A percentile compares a stretch with the other conserved stretches of the same genome.
These are phyloP conservation scores for Poronia punctata DNA, from an alignment of 495 filamentous ascomycete genomes.

Conservation along the genomic window DNA sequence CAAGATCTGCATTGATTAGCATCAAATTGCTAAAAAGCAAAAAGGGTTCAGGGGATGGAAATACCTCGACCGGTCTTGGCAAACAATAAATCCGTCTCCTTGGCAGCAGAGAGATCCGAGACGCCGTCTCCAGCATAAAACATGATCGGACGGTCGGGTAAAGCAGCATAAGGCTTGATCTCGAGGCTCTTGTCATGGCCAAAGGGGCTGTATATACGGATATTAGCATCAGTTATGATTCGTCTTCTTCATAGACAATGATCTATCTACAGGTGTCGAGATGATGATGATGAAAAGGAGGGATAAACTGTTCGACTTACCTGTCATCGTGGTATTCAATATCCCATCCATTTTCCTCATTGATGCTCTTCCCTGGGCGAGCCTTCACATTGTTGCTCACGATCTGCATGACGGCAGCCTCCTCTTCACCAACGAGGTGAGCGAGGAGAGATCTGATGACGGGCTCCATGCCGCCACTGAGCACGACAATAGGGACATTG, in stretches of 20 bases:
- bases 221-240: conserved; percentile 1
- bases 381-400: conserved; percentile 71
- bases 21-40: conserved; percentile 2
- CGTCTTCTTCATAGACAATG: not conserved
- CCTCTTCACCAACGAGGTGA: conserved; percentile 65
- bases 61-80: conserved; percentile 84
- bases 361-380: conserved; percentile 64
- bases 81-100: conserved; percentile 83
- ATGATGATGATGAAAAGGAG: not conserved
- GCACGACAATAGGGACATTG: conserved; percentile 84
- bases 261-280: not conserved
- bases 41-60: conserved; percentile 14
- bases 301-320: conserved; percentile 38
- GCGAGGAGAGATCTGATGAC: conserved; percentile 79
- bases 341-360: conserved; percentile 74
- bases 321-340: conserved; percentile 84
- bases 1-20: conserved; percentile 52
- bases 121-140: conserved; percentile 91
- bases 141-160: conserved; percentile 67
- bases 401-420: conserved; percentile 68
- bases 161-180: conserved; percentile 72
- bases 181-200: conserved; percentile 91
- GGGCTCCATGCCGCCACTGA: conserved; percentile 86
- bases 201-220: conserved; percentile 54
- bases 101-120: conserved; percentile 78